Percentiles rank a stretch among this genome's conserved stretches.
Evolutionary conservation across 2,329 filamentous ascomycete genomes (phyloP).

Genomic region (Alternaria conjuncta): DNA sequence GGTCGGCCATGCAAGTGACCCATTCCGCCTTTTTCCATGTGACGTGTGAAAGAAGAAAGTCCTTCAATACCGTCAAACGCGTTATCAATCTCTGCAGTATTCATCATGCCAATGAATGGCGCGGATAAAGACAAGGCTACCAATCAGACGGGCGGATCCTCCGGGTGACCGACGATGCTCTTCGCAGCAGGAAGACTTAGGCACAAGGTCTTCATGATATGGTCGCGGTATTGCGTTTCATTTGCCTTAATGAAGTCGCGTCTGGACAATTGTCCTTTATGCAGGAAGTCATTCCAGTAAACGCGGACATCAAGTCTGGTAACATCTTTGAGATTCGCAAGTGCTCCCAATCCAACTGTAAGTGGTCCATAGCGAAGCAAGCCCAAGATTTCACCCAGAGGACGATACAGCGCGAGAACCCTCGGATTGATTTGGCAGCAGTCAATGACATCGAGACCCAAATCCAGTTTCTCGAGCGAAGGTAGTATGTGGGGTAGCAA

Average conservation of each 20-base stretch:
- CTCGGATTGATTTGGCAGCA: neutral
- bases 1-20: neutral
- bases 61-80: no score
- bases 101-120: neutral
- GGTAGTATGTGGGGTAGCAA: neutral
- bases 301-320: neutral
- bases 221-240: neutral
- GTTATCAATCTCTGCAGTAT: neutral
- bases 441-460: neutral
- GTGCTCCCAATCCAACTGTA: neutral
- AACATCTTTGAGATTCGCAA: neutral
- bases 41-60: neutral
- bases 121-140: neutral
- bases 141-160: neutral
- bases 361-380: neutral
- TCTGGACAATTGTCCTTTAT: neutral
- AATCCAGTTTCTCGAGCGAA: neutral
- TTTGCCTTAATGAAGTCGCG: neutral
- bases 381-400: no score
- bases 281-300: neutral
- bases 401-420: no score
- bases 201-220: neutral
- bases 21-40: neutral
- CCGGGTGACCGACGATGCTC: neutral
- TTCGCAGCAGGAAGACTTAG: neutral